Evolutionary conservation across 352 stramenopile genomes (phyloP).

Genomic region (Globisporangium carolinianum): DNA sequence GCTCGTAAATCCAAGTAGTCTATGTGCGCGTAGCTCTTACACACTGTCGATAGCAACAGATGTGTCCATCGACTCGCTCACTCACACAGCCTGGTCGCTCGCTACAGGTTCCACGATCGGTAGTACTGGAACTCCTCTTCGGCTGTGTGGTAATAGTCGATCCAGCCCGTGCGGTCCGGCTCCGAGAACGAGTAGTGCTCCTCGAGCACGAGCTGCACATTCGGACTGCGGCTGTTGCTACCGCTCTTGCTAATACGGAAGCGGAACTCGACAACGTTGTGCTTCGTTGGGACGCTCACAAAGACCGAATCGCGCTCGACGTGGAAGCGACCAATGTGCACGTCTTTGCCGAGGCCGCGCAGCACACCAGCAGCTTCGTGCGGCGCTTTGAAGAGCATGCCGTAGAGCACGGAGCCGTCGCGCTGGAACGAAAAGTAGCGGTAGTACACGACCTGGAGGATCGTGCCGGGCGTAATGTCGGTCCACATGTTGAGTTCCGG

Average conservation of each 20-base stretch:
- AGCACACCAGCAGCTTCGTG: slow-evolving; percentile 38
- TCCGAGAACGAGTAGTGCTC: slow-evolving; percentile 73
- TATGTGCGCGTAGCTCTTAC: too few relatives aligned
- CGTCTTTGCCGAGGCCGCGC: slow-evolving; percentile 24
- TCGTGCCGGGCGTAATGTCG: slow-evolving; percentile 55
- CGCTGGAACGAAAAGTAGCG: slow-evolving; percentile 78
- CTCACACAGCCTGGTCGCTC: neutral
- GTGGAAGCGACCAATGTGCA: slow-evolving; percentile 49
- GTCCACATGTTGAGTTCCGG: slow-evolving; percentile 82
- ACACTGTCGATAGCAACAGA: too few relatives aligned
- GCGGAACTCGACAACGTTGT: slow-evolving; percentile 66
- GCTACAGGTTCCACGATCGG: slow-evolving; percentile 53
- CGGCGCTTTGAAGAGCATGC: slow-evolving; percentile 69
- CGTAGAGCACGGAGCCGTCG: slow-evolving; percentile 66
- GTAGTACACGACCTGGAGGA: slow-evolving; percentile 80
- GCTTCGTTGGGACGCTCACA: slow-evolving; percentile 60
- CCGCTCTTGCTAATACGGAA: slow-evolving; percentile 39
- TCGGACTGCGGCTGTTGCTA: slow-evolving; percentile 4
- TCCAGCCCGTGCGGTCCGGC: slow-evolving; percentile 51
- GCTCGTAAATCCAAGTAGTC: too few relatives aligned
- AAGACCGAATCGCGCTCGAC: slow-evolving; percentile 61
- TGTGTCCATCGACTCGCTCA: too few relatives aligned
- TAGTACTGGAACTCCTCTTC: slow-evolving; percentile 78
- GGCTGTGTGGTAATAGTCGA: slow-evolving; percentile 62
- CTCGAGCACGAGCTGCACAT: slow-evolving; percentile 52